phyloP scores from a whole-genome alignment of 441 rosid species.

The Aleurites moluccanus region DNA sequence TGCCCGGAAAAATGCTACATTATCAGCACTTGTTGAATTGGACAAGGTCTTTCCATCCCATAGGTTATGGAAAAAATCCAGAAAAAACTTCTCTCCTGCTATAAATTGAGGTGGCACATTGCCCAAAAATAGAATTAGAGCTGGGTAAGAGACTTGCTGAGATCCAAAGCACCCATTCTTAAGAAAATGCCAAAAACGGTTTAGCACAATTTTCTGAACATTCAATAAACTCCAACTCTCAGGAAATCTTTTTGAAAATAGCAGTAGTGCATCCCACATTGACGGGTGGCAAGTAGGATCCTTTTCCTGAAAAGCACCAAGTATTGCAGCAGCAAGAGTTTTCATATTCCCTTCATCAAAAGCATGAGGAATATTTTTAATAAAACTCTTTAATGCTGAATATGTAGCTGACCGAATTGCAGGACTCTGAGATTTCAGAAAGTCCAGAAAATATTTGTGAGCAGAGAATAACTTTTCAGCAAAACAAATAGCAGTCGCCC shows the following conservation, averaged over 20 bases:
- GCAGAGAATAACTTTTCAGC: constrained; percentile 73
- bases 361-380: constrained; percentile 70
- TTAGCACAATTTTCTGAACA: constrained; percentile 65
- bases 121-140: constrained; percentile 70
- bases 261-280: constrained; percentile 87
- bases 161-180: constrained; percentile 88
- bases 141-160: constrained; percentile 88
- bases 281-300: constrained; percentile 84
- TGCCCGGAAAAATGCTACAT: constrained; percentile 59
- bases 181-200: constrained; percentile 74
- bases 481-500: constrained; percentile 59
- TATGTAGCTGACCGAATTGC: constrained; percentile 81
- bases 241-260: constrained; percentile 78
- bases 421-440: constrained; percentile 70
- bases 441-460: constrained; percentile 73
- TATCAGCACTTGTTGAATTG: constrained; percentile 50
- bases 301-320: constrained; percentile 88
- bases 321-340: constrained; percentile 63
- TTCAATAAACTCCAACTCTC: constrained; percentile 71
- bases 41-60: constrained; percentile 77
- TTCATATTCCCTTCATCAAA: constrained; percentile 64
- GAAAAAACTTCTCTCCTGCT: constrained; percentile 65
- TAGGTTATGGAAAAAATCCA: constrained; percentile 67
- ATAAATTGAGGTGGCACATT: constrained; percentile 58
- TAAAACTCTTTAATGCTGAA: constrained; percentile 63